Base-by-base conservation (phyloP, 768 basidiomycete genomes). In the Coprinopsis cinerea region DNA sequence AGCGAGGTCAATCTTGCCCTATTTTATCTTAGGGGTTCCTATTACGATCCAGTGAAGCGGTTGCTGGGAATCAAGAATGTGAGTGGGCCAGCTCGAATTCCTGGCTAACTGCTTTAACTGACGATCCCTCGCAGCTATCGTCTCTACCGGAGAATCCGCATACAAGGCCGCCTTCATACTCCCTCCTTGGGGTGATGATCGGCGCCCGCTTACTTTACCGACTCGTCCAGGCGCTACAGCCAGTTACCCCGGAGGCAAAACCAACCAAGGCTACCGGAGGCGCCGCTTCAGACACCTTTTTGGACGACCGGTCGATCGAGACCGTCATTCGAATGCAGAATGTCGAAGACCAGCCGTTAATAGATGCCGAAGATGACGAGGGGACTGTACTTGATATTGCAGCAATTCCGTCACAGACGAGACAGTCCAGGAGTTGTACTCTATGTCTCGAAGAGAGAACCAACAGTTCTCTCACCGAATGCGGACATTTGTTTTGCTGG, bases 401-500 rank as follows among this genome's bases (percentile, higher is more conserved):
- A 2, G 61, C 71, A 1, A 78, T 92, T 26, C 75, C 83, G 4
- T 56, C 69, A 2, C 69, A 64, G 7, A 52, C 75, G 2, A 71
- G 86, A 47, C 79, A 76, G 10, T 72, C 78, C 7, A 72, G 90
- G 60, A 83, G 75, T 53, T 93, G 91, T 55, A 90, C 89, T 3
- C 72, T 93, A 23, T 93, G 91, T 59, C 66, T 93, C 44, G 91
- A 92, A 57, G 88, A 91, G 63, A 75, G 91, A 57, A 89, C 86
- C 0, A 79, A 83, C 51, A 90, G 81, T 56, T 84, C 83, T 60
- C 80, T 84, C 24, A 93, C 91, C 0, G 91, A 92, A 63, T 93
- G 91, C 55, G 91, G 91, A 0, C 91, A 93, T 64, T 60, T 93
- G 40, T 93, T 92, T 61, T 92, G 90, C 57, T 93, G 91, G 91